Base-by-base conservation (phyloP, 2,329 filamentous ascomycete genomes). In the Cladophialophora chaetospira region DNA sequence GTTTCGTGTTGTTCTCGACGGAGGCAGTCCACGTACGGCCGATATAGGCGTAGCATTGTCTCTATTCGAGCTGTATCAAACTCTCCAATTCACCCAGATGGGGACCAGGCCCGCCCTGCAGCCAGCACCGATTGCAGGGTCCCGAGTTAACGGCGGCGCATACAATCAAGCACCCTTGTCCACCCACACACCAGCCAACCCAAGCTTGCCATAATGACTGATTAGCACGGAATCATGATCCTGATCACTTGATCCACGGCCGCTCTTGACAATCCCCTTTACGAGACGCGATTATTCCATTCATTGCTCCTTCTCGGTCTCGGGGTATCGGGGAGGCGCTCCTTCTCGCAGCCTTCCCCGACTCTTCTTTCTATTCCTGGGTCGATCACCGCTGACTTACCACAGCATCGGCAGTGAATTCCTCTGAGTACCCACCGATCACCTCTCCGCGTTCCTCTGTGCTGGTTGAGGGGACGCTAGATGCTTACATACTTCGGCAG, bases 381-480 rank as follows among this genome's bases (percentile, higher is more conserved):
- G 36, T 10, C 2, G 36, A 40, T 40, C 36, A 19, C 35, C 35
- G 21, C 3, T 3, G 1, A 21, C 5, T 19, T 15, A 23, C 15
- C 25, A 29, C 19, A n/a, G n/a, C n/a, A 35, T 49, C 13, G 8
- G 21, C 31, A 36, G 46, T 25, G 15, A 13, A 35, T 25, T 21
- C 19, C 21, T 9, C 19, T 31, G 25, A 33, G 10, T 51, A n/a
- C 42, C 57, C 58, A 60, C 58, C 46, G 54, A 54, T 52, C 53
- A 51, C 23, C 54, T 40, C 58, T 57, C 54, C 50, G 49, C 58
- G 50, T 57, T 55, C 55, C 38, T 53, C 42, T 42, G 42, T 53
- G 31, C 45, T 44, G n/a, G 29, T 8, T 42, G 17, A 43, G 26
- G 17, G 33, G 17, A 29, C 21, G 51, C 36, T 35, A 28, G 38